Percentiles rank a stretch among this genome's conserved stretches.
These are phyloP conservation scores for Mycogone perniciosa DNA, from an alignment of 2,329 filamentous ascomycete species.

Conservation along the genomic window DNA sequence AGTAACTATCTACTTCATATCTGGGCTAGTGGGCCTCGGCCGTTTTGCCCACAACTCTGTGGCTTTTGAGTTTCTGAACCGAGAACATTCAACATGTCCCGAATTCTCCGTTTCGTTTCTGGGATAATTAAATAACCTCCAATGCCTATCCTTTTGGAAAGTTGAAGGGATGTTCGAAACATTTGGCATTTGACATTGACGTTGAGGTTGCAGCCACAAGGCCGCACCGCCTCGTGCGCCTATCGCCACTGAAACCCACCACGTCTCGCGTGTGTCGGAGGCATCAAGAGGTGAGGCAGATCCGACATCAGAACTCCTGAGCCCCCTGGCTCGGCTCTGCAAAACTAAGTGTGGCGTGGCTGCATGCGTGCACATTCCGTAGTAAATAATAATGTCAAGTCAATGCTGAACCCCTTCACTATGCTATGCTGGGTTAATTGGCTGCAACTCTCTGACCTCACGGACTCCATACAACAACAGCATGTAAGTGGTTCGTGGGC, in stretches of 20 bases:
- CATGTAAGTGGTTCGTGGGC: background rate
- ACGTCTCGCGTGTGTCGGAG: constrained; percentile 29
- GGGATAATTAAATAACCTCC: no score
- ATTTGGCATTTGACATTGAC: background rate
- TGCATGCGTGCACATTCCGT: constrained; percentile 9
- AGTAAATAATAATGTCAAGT: no score
- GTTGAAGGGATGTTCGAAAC: no score
- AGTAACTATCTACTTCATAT: no score
- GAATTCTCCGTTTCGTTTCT: no score
- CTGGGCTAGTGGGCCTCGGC: no score
- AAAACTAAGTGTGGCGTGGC: constrained; percentile 9
- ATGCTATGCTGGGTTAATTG: constrained; percentile 8
- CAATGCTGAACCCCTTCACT: background rate
- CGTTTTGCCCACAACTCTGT: no score
- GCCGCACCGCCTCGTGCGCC: constrained; percentile 3
- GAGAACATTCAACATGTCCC: no score
- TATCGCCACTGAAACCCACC: constrained; percentile 25
- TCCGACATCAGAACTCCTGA: constrained; percentile 8
- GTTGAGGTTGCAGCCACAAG: constrained; percentile 3
- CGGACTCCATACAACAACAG: background rate
- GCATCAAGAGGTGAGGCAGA: constrained; percentile 22
- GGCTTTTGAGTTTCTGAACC: no score
- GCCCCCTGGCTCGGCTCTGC: background rate
- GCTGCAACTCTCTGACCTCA: background rate
- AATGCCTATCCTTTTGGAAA: no score